Percentiles rank a stretch among this genome's conserved stretches.
phyloP scores from a whole-genome alignment of 1,139 yeast species.

The Maudiozyma humilis region DNA sequence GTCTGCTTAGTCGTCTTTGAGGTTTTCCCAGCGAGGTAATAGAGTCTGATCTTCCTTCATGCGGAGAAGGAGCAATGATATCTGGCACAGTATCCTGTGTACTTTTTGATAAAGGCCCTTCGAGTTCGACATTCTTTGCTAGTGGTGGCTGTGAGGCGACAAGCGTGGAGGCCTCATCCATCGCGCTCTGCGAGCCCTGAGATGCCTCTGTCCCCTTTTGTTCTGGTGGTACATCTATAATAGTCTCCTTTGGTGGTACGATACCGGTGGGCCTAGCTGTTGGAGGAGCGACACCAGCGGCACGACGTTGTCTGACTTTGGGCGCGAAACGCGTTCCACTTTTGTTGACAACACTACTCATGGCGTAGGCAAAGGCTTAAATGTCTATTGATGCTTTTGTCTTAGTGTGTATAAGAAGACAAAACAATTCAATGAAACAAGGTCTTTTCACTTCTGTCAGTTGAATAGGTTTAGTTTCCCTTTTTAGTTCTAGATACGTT shows the following conservation, averaged over 20 bases:
- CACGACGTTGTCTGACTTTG: slow-evolving; percentile 33
- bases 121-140: not conserved
- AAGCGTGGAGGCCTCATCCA: not conserved
- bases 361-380: not conserved
- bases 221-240: not conserved
- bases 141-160: not conserved
- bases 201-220: not conserved
- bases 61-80: not conserved
- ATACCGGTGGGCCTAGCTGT: slow-evolving; percentile 6
- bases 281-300: slow-evolving; percentile 12
- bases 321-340: slow-evolving; percentile 37
- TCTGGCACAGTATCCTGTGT: not conserved
- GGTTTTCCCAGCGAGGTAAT: not conserved
- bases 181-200: not conserved
- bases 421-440: too few species aligned
- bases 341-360: slow-evolving; percentile 34
- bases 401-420: not conserved
- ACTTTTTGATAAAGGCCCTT: not conserved
- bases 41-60: not conserved
- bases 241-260: not conserved
- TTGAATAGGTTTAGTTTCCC: too few species aligned
- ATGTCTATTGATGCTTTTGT: not conserved
- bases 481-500: too few species aligned
- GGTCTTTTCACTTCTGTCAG: too few species aligned
- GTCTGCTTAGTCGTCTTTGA: slow-evolving; percentile 22